Evolutionary conservation across 257 asterid genomes (phyloP), one percentile per base, ranked within the genome.

Genomic region (Nicotiana noctiflora): DNA sequence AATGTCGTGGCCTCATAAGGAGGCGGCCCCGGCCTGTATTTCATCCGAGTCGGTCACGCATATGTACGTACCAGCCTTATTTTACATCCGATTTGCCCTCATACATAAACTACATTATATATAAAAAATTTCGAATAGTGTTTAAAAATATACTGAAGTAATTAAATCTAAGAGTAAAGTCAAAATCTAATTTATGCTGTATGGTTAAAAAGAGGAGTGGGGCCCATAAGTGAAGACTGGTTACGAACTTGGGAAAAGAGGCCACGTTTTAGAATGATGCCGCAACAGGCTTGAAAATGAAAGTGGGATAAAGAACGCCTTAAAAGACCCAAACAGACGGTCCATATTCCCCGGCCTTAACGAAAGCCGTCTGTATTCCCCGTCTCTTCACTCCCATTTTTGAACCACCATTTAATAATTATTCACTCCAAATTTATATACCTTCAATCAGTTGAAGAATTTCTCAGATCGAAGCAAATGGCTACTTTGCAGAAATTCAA

Each of bases 401-500:
- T 40, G 49, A 40, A 40, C 49, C 49, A 40, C 49, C 49, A 40
- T 7, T 40, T 40, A 40, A 8, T 40, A 40, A 40, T 40, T 40
- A 7, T 8, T 40, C 12, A 40, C 49, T 40, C 11, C 49, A 40
- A 40, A 40, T 40, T 40, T 40, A 40, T 40, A 8, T 40, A 40
- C 49, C 49, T 29, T 29, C 12, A 8, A 40, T 40, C 49, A 40
- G 49, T 40, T 40, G 49, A 40, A 9, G 49, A 40, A 40, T 40
- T 40, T 40, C 49, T 40, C 49, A 37, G 68, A 51, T 34, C 25
- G 65, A 29, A 31, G 31, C 32, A 3, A 8, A 94, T 93, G 98
- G 90, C 94, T 46, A 87, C 97, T 80, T 85, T 95, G 70, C 99
- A 95, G 88, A 95, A 91, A 89, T 95, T 95, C 89, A 93, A 93